These are phyloP conservation scores for Alternaria burnsii DNA, from an alignment of 2,329 filamentous ascomycete species.

Conservation along the genomic window DNA sequence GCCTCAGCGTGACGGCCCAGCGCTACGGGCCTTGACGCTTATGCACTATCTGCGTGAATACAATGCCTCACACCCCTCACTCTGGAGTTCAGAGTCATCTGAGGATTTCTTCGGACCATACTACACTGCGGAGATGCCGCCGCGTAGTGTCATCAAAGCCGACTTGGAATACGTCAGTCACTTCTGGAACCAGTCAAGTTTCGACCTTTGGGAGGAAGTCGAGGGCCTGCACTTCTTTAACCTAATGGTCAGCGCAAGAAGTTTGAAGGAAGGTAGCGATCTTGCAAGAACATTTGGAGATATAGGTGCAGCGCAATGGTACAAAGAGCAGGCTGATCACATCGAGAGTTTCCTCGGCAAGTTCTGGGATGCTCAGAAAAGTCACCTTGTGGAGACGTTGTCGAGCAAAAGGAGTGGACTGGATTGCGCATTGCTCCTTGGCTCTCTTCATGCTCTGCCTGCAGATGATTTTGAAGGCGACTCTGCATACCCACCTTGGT, in stretches of 20 bases:
- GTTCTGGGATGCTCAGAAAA: conserved; percentile 51
- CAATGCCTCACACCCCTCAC: conserved; percentile 51
- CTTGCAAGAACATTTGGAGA: conserved; percentile 48
- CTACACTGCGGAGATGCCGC: conserved; percentile 49
- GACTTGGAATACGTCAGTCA: conserved; percentile 56
- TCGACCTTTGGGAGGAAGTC: conserved; percentile 59
- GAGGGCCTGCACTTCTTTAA: conserved; percentile 55
- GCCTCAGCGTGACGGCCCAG: conserved; percentile 56
- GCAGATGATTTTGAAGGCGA: conserved; percentile 25
- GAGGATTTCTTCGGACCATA: conserved; percentile 46
- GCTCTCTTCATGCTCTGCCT: conserved; percentile 48
- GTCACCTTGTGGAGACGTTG: conserved; percentile 50
- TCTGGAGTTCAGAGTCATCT: conserved; percentile 41
- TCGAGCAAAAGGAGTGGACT: conserved; percentile 46
- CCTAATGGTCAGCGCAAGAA: conserved; percentile 49
- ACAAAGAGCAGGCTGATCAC: conserved; percentile 47
- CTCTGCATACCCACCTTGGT: conserved; percentile 45
- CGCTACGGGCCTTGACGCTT: conserved; percentile 54
- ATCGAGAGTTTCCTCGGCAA: conserved; percentile 44
- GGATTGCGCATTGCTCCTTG: conserved; percentile 52
- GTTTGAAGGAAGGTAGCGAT: conserved; percentile 46
- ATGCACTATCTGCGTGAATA: conserved; percentile 54
- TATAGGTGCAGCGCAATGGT: conserved; percentile 51
- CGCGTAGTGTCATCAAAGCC: conserved; percentile 54
- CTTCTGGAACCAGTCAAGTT: conserved; percentile 53